Percentiles rank a stretch among this genome's conserved stretches.
Conservation (phyloP, 2,329 filamentous ascomycete genomes). For the Coniella vitis region DNA sequence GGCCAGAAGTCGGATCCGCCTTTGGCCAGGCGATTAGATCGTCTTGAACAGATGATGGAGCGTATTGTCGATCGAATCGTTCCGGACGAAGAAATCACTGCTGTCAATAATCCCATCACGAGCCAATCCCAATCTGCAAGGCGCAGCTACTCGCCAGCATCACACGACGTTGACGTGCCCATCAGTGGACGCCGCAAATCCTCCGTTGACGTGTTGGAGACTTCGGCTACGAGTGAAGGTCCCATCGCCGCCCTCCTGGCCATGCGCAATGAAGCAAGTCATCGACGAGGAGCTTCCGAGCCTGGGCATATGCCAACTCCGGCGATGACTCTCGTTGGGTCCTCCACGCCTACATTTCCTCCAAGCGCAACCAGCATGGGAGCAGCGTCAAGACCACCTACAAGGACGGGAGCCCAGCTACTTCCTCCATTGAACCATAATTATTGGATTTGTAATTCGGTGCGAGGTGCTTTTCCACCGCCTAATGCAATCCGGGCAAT, state of each 20-base stretch:
- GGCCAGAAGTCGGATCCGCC: slow-evolving; percentile 28
- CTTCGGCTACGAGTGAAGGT: slow-evolving; percentile 23
- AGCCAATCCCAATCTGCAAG: slow-evolving; percentile 13
- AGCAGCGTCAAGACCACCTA: background rate
- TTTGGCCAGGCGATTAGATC: slow-evolving; percentile 35
- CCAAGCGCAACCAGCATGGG: background rate
- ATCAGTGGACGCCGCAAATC: slow-evolving; percentile 20
- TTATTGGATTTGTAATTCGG: slow-evolving; percentile 25
- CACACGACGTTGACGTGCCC: slow-evolving; percentile 6
- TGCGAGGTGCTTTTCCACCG: slow-evolving; percentile 29
- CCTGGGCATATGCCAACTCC: slow-evolving; percentile 18
- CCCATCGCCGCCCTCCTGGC: slow-evolving; percentile 25
- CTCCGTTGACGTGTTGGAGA: slow-evolving; percentile 23
- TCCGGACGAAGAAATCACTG: slow-evolving; percentile 14
- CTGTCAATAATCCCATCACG: background rate
- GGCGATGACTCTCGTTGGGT: slow-evolving; percentile 15
- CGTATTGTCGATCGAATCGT: slow-evolving; percentile 34
- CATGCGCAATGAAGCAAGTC: slow-evolving; percentile 16
- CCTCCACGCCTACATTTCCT: slow-evolving; percentile 6
- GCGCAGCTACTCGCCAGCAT: slow-evolving; percentile 16
- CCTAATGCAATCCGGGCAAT: slow-evolving; percentile 28
- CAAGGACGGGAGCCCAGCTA: slow-evolving; percentile 13
- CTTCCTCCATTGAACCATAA: slow-evolving; percentile 20
- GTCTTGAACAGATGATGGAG: slow-evolving; percentile 41
- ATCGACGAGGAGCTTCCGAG: slow-evolving; percentile 9